Base-by-base conservation (phyloP, 140 eudicot genomes). In the Senecio squalidus region DNA sequence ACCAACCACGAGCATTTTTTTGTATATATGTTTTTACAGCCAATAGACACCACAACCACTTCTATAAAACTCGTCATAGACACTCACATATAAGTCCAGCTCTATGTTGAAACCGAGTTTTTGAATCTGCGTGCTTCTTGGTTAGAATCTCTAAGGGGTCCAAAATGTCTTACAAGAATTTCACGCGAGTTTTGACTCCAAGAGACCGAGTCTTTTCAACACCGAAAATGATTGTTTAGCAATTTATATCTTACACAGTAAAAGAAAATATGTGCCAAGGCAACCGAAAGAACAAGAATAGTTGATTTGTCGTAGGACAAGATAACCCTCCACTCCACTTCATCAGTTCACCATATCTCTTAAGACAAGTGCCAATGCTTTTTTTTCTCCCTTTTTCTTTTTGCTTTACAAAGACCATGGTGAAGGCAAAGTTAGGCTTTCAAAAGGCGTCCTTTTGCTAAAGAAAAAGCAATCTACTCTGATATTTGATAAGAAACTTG, bases 271-370 rank as follows among this genome's bases (percentile, higher is more conserved):
- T 41, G 41, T 54, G 43, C 16, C 15, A 17, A 17, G 10, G 44
- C 28, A 21, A 61, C 17, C 13, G 16, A 62, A 46, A 45, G 41
- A 14, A 30, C 17, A 21, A 21, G 47, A 46, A 23, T 20, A 2
- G 9, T 18, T 29, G 45, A 30, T 48, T 31, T 47, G 47, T 48
- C 27, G 50, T 0, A 25, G 9, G 61, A 52, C 62, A 65, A 65
- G 71, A 27, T 66, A 64, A 66, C 46, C 56, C 62, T 39, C 55
- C 71, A n/a, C n/a, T n/a, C n/a, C n/a, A 40, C 71, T 20, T 29
- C 48, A 34, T 34, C 11, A n/a, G 47, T 13, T 20, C 14, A 62
- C 11, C 41, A 18, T 43, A 30, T 54, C 27, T 40, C 28, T 66
- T 13, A 13, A 65, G 55, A 54, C 64, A 68, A 45, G 66, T 68